Evolutionary conservation across 2,329 filamentous ascomycete genomes (phyloP).

Genomic region (Grosmannia huntii): DNA sequence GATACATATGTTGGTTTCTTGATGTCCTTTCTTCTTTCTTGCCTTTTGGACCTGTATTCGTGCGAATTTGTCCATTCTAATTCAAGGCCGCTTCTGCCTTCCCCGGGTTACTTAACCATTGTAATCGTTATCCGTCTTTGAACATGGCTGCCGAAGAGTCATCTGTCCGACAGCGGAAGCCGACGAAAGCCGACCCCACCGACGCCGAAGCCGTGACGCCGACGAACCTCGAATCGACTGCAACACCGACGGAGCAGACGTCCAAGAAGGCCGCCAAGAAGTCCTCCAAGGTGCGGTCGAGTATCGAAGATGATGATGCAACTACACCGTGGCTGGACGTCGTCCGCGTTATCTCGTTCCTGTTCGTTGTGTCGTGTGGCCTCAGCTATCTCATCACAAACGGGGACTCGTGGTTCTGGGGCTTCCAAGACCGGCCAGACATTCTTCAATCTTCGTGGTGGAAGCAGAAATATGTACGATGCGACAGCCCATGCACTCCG

Average conservation of each 20-base stretch:
- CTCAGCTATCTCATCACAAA: slow-evolving; percentile 66
- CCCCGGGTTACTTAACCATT: not conserved
- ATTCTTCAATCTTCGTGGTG: slow-evolving; percentile 47
- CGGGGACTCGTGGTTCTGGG: slow-evolving; percentile 60
- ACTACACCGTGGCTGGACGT: slow-evolving; percentile 48
- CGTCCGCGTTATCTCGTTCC: slow-evolving; percentile 54
- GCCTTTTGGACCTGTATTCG: not conserved
- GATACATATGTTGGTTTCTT: not conserved
- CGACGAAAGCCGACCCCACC: not conserved
- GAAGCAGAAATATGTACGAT: slow-evolving; percentile 46
- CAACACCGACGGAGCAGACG: slow-evolving; percentile 4
- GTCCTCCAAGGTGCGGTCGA: slow-evolving; percentile 10
- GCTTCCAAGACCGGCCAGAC: slow-evolving; percentile 44
- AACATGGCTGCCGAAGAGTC: not conserved
- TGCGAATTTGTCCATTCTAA: not conserved
- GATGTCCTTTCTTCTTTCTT: not conserved
- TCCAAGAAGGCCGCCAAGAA: slow-evolving; percentile 16
- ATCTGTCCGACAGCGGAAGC: slow-evolving; percentile 5
- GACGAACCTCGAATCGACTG: not conserved
- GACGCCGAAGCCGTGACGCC: not conserved
- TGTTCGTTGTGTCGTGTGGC: slow-evolving; percentile 52
- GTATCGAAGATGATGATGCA: slow-evolving; percentile 49
- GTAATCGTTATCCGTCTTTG: not conserved
- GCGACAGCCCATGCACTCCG: not conserved
- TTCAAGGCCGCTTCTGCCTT: not conserved